A percentile compares a stretch with the other conserved stretches of the same genome.
These are phyloP conservation scores for Fusarium scirpi DNA, from an alignment of 2,329 filamentous ascomycete species.

Conservation along the genomic window DNA sequence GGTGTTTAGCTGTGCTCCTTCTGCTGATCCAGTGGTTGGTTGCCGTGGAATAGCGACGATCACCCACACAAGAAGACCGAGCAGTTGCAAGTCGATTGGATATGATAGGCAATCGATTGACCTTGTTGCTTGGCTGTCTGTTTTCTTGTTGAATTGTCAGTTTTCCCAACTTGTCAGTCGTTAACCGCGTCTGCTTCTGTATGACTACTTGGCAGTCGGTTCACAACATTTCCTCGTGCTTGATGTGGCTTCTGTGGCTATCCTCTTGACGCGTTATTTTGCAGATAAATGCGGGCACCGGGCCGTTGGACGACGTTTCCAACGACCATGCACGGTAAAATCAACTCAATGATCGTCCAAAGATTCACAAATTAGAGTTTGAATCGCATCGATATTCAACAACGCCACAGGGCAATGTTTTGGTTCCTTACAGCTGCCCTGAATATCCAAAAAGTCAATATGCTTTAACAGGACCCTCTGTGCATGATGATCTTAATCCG, in stretches of 20 bases:
- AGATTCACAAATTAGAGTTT: constrained; percentile 23
- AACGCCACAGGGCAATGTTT: constrained; percentile 27
- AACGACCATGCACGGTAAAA: constrained; percentile 17
- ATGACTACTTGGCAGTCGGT: background rate
- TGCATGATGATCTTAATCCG: constrained; percentile 6
- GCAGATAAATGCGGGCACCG: constrained; percentile 14
- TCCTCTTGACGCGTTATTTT: constrained; percentile 21
- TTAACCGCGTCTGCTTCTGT: background rate
- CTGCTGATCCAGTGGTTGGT: constrained; percentile 13
- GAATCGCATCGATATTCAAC: constrained; percentile 6
- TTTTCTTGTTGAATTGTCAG: constrained; percentile 1
- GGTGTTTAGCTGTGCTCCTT: background rate
- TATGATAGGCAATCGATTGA: constrained; percentile 7
- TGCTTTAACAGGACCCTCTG: constrained; percentile 9
- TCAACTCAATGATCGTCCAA: constrained; percentile 1
- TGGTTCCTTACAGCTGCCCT: constrained; percentile 4
- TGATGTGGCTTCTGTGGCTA: constrained; percentile 35
- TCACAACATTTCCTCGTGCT: background rate
- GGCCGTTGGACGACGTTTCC: constrained; percentile 19
- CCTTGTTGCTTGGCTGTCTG: constrained; percentile 13
- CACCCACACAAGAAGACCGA: constrained; percentile 5
- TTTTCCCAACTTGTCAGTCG: background rate
- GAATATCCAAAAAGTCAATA: constrained; percentile 15
- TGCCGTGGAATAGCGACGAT: constrained; percentile 19
- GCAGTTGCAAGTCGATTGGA: constrained; percentile 2